phyloP scores from a whole-genome alignment of 2,329 filamentous ascomycete species.

The Xylaria sp. region DNA sequence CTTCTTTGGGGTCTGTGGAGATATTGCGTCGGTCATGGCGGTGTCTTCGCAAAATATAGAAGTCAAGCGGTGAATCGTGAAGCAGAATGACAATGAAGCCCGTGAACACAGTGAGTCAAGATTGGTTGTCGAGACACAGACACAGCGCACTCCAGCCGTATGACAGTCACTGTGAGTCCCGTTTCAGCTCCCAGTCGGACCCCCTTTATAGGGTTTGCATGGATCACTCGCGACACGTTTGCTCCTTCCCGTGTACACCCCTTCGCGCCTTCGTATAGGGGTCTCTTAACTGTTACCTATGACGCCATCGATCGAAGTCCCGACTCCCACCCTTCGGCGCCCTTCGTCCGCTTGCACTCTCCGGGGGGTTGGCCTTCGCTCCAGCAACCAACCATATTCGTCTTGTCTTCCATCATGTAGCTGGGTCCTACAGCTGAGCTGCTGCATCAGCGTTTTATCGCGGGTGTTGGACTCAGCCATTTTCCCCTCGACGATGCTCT shows the following conservation, averaged over 20 bases:
- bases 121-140: slow-evolving; percentile 3
- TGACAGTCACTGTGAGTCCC: not conserved
- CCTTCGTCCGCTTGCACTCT: not conserved
- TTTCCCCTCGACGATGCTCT: not conserved
- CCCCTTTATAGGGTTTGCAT: slow-evolving; percentile 4
- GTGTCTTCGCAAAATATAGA: slow-evolving; percentile 13
- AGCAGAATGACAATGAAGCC: slow-evolving; percentile 16
- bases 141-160: slow-evolving; percentile 2
- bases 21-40: slow-evolving; percentile 27
- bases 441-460: not conserved
- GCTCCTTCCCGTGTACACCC: not conserved
- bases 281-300: not conserved
- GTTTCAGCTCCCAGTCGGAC: not conserved
- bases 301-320: not conserved
- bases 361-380: not conserved
- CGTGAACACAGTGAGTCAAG: slow-evolving; percentile 17
- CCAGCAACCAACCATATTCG: not conserved
- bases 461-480: not conserved
- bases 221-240: not conserved
- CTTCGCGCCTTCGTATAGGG: not conserved
- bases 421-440: not conserved
- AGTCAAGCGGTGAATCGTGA: slow-evolving; percentile 23
- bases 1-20: slow-evolving; percentile 30
- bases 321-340: not conserved
- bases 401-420: not conserved